Evolutionary conservation across 495 filamentous ascomycete species (phyloP).

Genomic region (Aspergillus incahuasiensis): DNA sequence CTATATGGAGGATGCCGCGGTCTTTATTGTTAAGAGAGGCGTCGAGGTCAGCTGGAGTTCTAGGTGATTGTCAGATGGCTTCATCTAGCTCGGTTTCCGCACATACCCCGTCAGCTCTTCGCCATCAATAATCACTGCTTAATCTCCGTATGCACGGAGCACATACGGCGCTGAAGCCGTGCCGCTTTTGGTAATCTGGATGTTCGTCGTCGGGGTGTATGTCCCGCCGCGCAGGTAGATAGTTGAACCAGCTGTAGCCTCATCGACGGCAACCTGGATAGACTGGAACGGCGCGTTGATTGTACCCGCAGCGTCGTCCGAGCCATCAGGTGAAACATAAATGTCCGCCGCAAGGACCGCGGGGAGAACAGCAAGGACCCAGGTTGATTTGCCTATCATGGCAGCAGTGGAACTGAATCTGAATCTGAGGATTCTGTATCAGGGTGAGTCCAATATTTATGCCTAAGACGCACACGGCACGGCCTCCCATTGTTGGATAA

Average conservation of each 20-base stretch:
- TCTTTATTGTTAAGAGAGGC: constrained; percentile 14
- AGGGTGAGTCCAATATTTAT: not conserved
- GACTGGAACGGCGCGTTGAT: constrained; percentile 13
- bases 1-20: constrained; percentile 17
- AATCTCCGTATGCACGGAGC: constrained; percentile 12
- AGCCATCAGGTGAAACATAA: constrained; percentile 16
- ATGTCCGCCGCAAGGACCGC: constrained; percentile 13
- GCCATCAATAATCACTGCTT: constrained; percentile 17
- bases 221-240: constrained; percentile 19
- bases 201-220: constrained; percentile 17
- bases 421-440: not conserved
- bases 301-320: constrained; percentile 13
- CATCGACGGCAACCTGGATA: constrained; percentile 17
- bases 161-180: constrained; percentile 11
- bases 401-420: not conserved
- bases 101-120: constrained; percentile 16
- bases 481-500: constrained; percentile 13
- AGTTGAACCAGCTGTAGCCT: constrained; percentile 11
- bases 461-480: not conserved
- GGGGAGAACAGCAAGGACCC: not conserved
- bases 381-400: not conserved
- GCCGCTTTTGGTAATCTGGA: constrained; percentile 19
- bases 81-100: not conserved
- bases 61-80: not conserved
- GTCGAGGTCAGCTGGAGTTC: constrained; percentile 15